Conservation (phyloP, 1,139 yeast species). For the Kodamaea derodonti region DNA sequence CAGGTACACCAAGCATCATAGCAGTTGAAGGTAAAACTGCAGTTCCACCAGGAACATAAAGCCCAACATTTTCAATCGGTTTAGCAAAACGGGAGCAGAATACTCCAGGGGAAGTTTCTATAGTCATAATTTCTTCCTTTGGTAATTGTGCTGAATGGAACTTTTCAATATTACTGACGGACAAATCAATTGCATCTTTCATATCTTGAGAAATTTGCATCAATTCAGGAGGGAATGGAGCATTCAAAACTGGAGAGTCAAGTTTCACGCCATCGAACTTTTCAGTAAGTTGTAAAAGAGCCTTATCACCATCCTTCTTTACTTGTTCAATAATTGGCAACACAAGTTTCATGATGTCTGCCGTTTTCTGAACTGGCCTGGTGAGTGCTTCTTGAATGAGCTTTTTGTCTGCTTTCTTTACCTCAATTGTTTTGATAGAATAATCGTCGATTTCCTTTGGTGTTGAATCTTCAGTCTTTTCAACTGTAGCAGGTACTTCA, state of each 20-base stretch:
- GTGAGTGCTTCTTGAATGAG: constrained; percentile 56
- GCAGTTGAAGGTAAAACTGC: constrained; percentile 98
- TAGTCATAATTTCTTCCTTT: constrained; percentile 64
- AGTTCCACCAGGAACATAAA: constrained; percentile 98
- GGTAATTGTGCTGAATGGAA: constrained; percentile 92
- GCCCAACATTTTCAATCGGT: constrained; percentile 91
- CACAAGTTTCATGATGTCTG: constrained; percentile 88
- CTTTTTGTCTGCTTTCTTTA: constrained; percentile 43
- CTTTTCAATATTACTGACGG: constrained; percentile 81
- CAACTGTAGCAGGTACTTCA: constrained; percentile 5
- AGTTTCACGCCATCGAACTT: constrained; percentile 85
- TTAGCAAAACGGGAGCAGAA: constrained; percentile 90
- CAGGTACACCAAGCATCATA: constrained; percentile 98
- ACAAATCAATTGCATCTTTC: constrained; percentile 81
- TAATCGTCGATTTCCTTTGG: constrained; percentile 31
- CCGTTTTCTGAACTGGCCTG: constrained; percentile 88
- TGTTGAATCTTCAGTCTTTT: background rate
- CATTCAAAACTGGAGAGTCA: constrained; percentile 66
- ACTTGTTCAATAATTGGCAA: constrained; percentile 84
- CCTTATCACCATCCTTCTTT: constrained; percentile 74
- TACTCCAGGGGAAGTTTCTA: constrained; percentile 94
- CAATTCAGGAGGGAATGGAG: constrained; percentile 79
- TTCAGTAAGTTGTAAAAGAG: constrained; percentile 79
- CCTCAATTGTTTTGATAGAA: constrained; percentile 52
- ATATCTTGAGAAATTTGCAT: constrained; percentile 77